Base-by-base conservation (phyloP, 2,329 filamentous ascomycete species). In the Neonectria hederae region DNA sequence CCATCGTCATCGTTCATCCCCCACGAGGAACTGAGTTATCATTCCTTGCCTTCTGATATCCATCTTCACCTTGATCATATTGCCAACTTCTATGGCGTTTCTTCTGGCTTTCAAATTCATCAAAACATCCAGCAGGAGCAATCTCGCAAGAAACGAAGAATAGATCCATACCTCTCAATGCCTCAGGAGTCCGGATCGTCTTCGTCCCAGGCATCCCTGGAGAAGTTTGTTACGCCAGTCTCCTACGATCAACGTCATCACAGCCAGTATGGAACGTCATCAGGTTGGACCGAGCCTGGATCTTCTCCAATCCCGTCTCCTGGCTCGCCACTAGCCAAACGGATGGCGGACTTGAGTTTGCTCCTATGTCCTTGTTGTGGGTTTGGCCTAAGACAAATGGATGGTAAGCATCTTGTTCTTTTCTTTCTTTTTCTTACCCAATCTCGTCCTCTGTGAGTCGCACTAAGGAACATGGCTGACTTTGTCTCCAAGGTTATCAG, bases 281-380 rank as follows among this genome's bases (percentile, higher is more conserved):
- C 69, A 51, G 51, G 57, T 26, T 77, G 74, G 75, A 43, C 60
- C 1, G 67, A 72, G 13, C 60, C 69, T 45, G 65, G 62, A 28
- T 68, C 71, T n/a, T 59, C 63, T 43, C 57, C 71, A n/a, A 68
- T 74, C 24, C 62, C 67, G 24, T 68, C 72, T 30, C 66, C 73
- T 35, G 62, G 61, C 54, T 72, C 71, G 13, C 73, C 76, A 19
- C 59, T 78, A 32, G 65, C 70, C 17, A 72, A 66, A 53, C 71
- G 76, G 30, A 68, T 81, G 61, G 72, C 71, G 21, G 72, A 75
- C 57, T 56, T 78, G 51, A 70, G 68, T 17, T 54, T 71, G 26
- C 59, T 76, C 17, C 59, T 78, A 17, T 80, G 77, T 57, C 72
- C 75, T 22, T 76, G 72, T 54, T 80, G 79, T 63, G 71, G 73